phyloP scores from a whole-genome alignment of 2,329 filamentous ascomycete species.

The Trichoderma aggressivum region DNA sequence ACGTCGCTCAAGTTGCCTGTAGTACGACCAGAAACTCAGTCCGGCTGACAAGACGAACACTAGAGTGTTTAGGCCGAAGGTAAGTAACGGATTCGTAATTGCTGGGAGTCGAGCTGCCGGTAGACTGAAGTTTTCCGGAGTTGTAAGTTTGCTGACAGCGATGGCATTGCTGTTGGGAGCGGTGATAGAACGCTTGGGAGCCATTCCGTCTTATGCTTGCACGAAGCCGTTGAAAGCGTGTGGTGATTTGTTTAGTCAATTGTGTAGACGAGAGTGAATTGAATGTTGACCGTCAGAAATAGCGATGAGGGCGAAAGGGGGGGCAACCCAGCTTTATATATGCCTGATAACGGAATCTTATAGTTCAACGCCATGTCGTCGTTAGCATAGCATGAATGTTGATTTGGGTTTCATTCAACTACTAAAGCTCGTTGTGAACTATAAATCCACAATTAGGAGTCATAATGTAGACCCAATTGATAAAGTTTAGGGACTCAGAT shows the following conservation, averaged over 20 bases:
- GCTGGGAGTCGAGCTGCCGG: background rate
- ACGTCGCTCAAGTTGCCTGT: background rate
- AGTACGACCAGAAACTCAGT: background rate
- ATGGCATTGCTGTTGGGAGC: background rate
- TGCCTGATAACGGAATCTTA: background rate
- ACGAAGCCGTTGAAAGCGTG: background rate
- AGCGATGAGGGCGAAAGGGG: background rate
- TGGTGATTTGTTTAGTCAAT: background rate
- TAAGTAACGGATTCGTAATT: background rate
- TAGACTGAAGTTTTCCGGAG: background rate
- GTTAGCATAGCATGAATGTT: too few species aligned
- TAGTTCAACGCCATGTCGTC: too few species aligned
- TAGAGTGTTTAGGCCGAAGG: rapidly evolving
- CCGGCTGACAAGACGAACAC: background rate
- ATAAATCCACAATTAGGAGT: too few species aligned
- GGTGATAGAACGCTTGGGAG: background rate
- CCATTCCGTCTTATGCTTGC: background rate
- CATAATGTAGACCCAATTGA: background rate
- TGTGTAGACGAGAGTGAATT: background rate
- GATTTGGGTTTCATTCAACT: too few species aligned
- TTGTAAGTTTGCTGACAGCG: background rate
- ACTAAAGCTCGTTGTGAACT: too few species aligned
- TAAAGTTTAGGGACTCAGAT: background rate
- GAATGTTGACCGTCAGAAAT: background rate
- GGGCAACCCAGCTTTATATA: background rate